These are phyloP conservation scores for Hymenoscyphus repandus DNA, from an alignment of 2,329 filamentous ascomycete species.

Conservation along the genomic window DNA sequence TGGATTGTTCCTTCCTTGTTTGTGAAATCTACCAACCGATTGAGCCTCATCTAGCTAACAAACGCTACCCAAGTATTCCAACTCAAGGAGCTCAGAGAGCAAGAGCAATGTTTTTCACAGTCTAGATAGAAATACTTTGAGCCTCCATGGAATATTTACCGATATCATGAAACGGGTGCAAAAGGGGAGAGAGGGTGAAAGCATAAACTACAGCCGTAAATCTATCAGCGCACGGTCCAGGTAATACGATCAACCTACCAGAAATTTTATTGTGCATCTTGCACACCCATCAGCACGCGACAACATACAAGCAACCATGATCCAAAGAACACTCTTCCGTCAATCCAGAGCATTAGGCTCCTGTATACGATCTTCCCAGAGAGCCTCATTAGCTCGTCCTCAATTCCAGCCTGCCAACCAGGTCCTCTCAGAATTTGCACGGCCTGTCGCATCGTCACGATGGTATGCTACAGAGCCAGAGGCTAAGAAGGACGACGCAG, in stretches of 20 bases:
- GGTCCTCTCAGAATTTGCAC: constrained; percentile 15
- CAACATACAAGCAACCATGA: constrained; percentile 34
- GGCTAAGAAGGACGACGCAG: constrained; percentile 37
- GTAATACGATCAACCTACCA: not conserved
- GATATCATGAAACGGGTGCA: too few relatives aligned
- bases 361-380: constrained; percentile 24
- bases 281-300: constrained; percentile 16
- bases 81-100: too few relatives aligned
- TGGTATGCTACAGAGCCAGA: constrained; percentile 39
- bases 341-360: constrained; percentile 40
- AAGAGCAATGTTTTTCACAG: too few relatives aligned
- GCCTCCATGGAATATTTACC: too few relatives aligned
- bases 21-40: too few relatives aligned
- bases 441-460: constrained; percentile 22
- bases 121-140: too few relatives aligned
- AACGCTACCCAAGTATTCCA: too few relatives aligned
- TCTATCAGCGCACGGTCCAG: constrained; percentile 2
- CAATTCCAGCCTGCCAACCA: constrained; percentile 36
- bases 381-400: constrained; percentile 26
- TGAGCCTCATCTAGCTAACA: too few relatives aligned
- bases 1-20: too few relatives aligned
- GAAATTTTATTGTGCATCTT: constrained; percentile 11
- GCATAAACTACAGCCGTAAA: not conserved
- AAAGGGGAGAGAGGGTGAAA: too few relatives aligned
- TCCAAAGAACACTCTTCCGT: constrained; percentile 45